phyloP scores from a whole-genome alignment of 345 rosid species.

The Hypericum perforatum region DNA sequence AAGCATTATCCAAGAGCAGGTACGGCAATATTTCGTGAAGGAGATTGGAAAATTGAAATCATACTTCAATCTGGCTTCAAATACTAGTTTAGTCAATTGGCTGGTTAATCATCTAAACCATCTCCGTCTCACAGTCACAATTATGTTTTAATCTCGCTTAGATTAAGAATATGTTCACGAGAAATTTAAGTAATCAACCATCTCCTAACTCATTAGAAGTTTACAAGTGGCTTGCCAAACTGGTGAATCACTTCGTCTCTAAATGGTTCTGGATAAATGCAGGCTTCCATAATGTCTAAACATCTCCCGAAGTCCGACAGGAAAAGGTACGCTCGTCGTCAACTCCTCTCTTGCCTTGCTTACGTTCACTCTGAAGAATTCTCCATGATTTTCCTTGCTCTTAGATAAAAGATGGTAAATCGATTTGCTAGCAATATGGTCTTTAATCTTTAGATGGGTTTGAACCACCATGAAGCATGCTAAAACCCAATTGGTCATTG shows the following conservation, averaged over 20 bases:
- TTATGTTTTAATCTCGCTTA: too few species aligned
- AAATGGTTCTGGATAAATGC: slow-evolving; percentile 19
- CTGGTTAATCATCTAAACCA: too few species aligned
- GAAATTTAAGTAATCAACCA: too few species aligned
- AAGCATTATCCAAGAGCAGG: slow-evolving; percentile 99
- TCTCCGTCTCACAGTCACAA: too few species aligned
- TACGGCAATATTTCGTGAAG: slow-evolving; percentile 13
- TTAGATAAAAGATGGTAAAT: too few species aligned
- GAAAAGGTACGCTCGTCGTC: slow-evolving; percentile 44
- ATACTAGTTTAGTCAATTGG: too few species aligned
- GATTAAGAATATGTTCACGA: too few species aligned
- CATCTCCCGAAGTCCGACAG: slow-evolving; percentile 74
- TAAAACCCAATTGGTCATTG: slow-evolving; percentile 11
- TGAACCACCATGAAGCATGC: neutral
- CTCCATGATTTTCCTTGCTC: slow-evolving; percentile 3
- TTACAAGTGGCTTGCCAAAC: too few species aligned
- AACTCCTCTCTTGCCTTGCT: slow-evolving; percentile 4
- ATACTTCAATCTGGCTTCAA: too few species aligned
- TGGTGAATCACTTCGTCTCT: neutral
- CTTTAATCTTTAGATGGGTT: too few species aligned
- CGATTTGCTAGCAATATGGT: too few species aligned
- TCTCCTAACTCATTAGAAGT: too few species aligned
- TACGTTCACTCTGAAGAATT: neutral
- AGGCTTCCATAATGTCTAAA: slow-evolving; percentile 89
- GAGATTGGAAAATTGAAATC: neutral